Conservation (phyloP, 2,329 filamentous ascomycete genomes). For the Colletotrichum sidae region DNA sequence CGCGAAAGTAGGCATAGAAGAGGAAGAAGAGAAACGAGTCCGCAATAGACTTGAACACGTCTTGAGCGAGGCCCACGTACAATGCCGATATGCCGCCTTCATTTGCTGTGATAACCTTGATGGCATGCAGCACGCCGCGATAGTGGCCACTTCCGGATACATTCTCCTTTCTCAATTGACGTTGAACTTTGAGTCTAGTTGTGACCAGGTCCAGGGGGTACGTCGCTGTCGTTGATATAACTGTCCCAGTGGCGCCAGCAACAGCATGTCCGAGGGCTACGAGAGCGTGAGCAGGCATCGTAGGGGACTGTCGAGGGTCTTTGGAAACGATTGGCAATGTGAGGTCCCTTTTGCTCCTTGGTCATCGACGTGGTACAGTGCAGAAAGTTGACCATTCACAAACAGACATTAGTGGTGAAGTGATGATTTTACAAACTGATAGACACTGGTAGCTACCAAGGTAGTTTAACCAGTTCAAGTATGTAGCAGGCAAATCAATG, state of each 20-base stretch:
- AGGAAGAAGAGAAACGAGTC: slow-evolving; percentile 91
- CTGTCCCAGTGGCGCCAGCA: slow-evolving; percentile 82
- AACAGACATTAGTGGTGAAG: too few species aligned
- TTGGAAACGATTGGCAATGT: not conserved
- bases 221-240: slow-evolving; percentile 80
- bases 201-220: slow-evolving; percentile 88
- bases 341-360: too few species aligned
- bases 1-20: slow-evolving; percentile 71
- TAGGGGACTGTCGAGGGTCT: not conserved
- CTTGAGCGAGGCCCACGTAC: slow-evolving; percentile 73
- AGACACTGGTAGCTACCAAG: too few species aligned
- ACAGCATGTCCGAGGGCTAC: slow-evolving; percentile 85
- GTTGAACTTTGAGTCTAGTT: slow-evolving; percentile 84
- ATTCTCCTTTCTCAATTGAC: slow-evolving; percentile 59
- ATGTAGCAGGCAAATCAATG: too few species aligned
- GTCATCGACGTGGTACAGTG: too few species aligned
- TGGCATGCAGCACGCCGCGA: slow-evolving; percentile 74
- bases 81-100: slow-evolving; percentile 79
- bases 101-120: slow-evolving; percentile 74
- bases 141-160: slow-evolving; percentile 60
- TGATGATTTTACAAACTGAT: too few species aligned
- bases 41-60: slow-evolving; percentile 74
- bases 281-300: slow-evolving; percentile 55
- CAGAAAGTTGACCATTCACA: too few species aligned
- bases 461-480: too few species aligned